Evolutionary conservation across 176 grass and related monocot species (phyloP), one percentile per base, ranked within the genome.

Genomic region (Luzula sylvatica): DNA sequence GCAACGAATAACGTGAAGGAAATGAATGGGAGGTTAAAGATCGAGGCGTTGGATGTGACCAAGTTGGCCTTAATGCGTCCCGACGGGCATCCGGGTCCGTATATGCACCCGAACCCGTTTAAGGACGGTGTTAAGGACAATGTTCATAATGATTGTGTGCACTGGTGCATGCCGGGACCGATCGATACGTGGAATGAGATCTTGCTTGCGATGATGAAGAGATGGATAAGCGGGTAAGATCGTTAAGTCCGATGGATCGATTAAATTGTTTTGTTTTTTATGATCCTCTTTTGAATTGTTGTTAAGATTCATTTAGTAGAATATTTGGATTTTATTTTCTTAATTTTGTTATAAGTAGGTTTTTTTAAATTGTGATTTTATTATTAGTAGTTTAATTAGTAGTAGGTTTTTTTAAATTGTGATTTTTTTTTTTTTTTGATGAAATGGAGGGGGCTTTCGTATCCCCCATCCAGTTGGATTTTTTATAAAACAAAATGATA

Each of bases 181-280:
- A 59, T 85, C 40, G 80, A 95, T 66, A 78, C 76, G 8, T 95
- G 89, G 89, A 95, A 95, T 28, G 70, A 87, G 40, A 84, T 90
- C 38, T 55, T 90, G 46, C 68, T 74, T 8, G 71, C 79, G 58
- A 7, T 90, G 24, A 52, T 90, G 42, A 83, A 69, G 45, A 58
- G 78, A 5, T 88, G 79, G 84, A 67, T 62, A 28, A 22, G 47
- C 1, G 20, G 55, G 16, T 56, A 38, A 55, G 25, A 58, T 14
- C 5, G 15, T 41, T 35, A 9, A 35, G 9, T 35, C 7, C 7
- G 30, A 35, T n/a, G 9, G 30, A 35, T 35, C 30, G 9, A 35
- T 4, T 12, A 20, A 20, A 23, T 18, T 38, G 24, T 40, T n/a
- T 2, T 4, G 7, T 35, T 35, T 35, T 8, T 14, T 58, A 11